These are phyloP conservation scores for Raffaelea ambrosiae DNA, from an alignment of 2,329 filamentous ascomycete species.

Conservation along the genomic window DNA sequence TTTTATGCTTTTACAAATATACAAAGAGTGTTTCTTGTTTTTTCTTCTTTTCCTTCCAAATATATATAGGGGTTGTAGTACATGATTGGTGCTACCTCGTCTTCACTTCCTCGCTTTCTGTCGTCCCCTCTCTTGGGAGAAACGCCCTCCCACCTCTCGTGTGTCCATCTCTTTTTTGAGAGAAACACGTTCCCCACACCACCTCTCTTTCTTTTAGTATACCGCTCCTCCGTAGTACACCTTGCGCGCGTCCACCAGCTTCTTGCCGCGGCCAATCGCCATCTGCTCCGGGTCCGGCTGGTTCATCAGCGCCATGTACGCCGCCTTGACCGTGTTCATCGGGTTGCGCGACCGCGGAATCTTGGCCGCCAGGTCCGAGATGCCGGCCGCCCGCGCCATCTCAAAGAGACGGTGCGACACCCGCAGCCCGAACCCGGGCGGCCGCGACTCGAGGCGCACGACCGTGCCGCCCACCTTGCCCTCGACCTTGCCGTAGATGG, in stretches of 20 bases:
- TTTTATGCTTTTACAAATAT: no score
- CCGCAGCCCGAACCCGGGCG: slow-evolving; percentile 81
- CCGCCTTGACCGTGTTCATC: slow-evolving; percentile 96
- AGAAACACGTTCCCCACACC: no score
- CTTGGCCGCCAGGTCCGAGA: slow-evolving; percentile 75
- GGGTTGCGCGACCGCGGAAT: slow-evolving; percentile 85
- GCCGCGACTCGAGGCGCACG: slow-evolving; percentile 67
- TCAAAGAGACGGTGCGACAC: slow-evolving; percentile 90
- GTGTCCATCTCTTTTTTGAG: no score
- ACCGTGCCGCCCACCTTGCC: slow-evolving; percentile 83
- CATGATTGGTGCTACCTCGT: no score
- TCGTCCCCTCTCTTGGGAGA: no score
- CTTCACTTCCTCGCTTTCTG: no score
- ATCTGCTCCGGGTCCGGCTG: slow-evolving; percentile 86
- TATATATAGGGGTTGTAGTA: no score
- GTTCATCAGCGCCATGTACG: slow-evolving; percentile 70
- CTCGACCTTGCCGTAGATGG: slow-evolving; percentile 77
- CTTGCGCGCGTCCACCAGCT: slow-evolving; percentile 91
- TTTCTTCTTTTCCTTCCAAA: no score
- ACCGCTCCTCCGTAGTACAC: slow-evolving; percentile 88
- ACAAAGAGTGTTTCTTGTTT: no score
- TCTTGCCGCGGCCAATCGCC: slow-evolving; percentile 81
- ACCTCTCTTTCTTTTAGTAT: slow-evolving; percentile 41
- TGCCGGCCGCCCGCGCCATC: slow-evolving; percentile 79
- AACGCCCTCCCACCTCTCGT: no score